These are phyloP conservation scores for Talaromyces ruber DNA, from an alignment of 495 filamentous ascomycete species.

Conservation along the genomic window DNA sequence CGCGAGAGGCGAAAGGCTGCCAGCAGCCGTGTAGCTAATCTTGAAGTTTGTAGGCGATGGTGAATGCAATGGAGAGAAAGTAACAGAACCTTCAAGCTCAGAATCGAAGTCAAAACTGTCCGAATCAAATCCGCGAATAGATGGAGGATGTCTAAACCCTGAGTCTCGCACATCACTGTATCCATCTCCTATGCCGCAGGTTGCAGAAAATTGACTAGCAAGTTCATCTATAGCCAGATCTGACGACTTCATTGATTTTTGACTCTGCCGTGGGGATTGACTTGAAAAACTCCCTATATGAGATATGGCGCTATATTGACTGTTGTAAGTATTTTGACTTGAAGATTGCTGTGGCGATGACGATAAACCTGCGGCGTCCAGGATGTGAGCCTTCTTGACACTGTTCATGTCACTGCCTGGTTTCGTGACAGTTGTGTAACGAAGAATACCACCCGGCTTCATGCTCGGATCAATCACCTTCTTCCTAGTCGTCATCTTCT, in stretches of 20 bases:
- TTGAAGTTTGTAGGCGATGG: conserved; percentile 1
- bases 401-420: conserved; percentile 24
- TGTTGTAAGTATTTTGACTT: conserved; percentile 2
- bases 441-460: conserved; percentile 37
- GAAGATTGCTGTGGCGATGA: conserved; percentile 11
- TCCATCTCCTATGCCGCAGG: conserved; percentile 9
- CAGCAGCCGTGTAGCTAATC: conserved; percentile 2
- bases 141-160: conserved; percentile 7
- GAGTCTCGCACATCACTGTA: conserved; percentile 1
- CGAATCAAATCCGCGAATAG: neutral
- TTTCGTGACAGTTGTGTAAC: conserved; percentile 38
- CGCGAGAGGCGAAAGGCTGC: neutral
- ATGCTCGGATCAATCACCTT: conserved; percentile 34
- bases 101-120: neutral
- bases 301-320: neutral
- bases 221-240: conserved; percentile 17
- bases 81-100: neutral
- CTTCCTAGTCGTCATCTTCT: conserved; percentile 25
- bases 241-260: neutral
- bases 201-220: conserved; percentile 19
- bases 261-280: neutral
- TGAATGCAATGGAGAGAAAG: neutral
- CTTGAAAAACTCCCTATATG: neutral
- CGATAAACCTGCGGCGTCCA: conserved; percentile 21
- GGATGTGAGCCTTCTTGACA: conserved; percentile 22